Evolutionary conservation across 257 asterid species (phyloP).

Genomic region (Solanum arcanum): DNA sequence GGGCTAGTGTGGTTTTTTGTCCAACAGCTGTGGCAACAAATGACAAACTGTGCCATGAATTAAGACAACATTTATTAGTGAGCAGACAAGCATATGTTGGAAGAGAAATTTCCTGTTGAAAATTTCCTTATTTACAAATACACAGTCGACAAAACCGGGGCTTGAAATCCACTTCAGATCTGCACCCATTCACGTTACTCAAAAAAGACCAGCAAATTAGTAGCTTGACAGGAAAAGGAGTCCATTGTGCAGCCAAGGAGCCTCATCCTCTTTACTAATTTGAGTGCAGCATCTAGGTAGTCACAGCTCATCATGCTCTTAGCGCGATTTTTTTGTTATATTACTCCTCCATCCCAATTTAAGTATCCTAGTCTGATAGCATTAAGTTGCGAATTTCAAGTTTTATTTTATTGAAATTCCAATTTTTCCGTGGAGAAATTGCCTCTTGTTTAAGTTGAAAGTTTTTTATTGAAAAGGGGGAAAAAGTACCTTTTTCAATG

Average conservation of each 20-base stretch:
- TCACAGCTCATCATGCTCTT: not conserved
- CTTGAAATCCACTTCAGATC: not conserved
- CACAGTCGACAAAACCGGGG: not conserved
- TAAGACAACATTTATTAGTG: not conserved
- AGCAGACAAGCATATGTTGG: not conserved
- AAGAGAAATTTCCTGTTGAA: not conserved
- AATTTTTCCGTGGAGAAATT: not conserved
- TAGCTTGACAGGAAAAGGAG: not conserved
- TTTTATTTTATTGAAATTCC: not conserved
- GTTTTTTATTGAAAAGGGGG: not conserved
- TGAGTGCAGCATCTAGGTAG: not conserved
- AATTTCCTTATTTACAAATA: not conserved
- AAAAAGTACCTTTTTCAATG: not conserved
- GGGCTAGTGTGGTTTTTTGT: constrained; percentile 34
- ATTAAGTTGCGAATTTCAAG: not conserved
- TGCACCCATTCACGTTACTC: not conserved
- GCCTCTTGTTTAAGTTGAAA: not conserved
- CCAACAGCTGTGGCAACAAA: constrained; percentile 35
- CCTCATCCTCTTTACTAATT: not conserved
- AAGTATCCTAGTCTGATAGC: not conserved
- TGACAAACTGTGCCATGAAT: constrained; percentile 28
- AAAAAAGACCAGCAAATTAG: not conserved
- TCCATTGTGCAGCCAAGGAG: not conserved
- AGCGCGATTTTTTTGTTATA: not conserved
- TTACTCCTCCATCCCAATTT: not conserved